Evolutionary conservation across 2,329 filamentous ascomycete species (phyloP).

Genomic region (Botryotinia narcissicola): DNA sequence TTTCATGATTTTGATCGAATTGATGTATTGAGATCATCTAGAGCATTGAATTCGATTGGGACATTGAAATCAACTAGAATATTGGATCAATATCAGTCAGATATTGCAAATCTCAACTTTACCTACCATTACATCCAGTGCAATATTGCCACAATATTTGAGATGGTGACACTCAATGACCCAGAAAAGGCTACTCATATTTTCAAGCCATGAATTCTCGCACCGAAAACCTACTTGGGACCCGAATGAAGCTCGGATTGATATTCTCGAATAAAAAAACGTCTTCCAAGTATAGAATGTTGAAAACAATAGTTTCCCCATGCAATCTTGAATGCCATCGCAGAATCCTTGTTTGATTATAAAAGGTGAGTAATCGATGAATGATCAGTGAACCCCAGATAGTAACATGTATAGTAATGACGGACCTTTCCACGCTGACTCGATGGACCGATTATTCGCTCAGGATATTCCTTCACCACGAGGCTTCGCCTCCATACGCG

Average conservation of each 20-base stretch:
- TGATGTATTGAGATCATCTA: neutral
- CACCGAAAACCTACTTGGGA: neutral
- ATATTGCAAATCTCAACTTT: neutral
- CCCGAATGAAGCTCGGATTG: neutral
- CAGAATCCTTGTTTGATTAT: neutral
- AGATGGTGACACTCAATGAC: neutral
- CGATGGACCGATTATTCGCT: neutral
- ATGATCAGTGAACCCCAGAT: neutral
- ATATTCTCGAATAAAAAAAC: neutral
- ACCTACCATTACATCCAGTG: neutral
- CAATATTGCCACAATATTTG: neutral
- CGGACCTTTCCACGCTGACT: neutral
- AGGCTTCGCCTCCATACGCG: neutral
- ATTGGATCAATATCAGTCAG: neutral
- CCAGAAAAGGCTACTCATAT: neutral
- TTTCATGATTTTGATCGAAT: neutral
- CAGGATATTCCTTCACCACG: neutral
- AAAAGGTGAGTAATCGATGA: neutral
- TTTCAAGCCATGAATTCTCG: neutral
- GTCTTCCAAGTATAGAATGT: neutral
- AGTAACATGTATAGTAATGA: neutral
- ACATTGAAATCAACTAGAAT: neutral
- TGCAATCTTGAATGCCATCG: neutral
- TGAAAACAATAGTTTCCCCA: no score
- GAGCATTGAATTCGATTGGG: neutral